Conservation (phyloP, 192 early-diverging fungal genomes). For the Coemansia sp. region DNA sequence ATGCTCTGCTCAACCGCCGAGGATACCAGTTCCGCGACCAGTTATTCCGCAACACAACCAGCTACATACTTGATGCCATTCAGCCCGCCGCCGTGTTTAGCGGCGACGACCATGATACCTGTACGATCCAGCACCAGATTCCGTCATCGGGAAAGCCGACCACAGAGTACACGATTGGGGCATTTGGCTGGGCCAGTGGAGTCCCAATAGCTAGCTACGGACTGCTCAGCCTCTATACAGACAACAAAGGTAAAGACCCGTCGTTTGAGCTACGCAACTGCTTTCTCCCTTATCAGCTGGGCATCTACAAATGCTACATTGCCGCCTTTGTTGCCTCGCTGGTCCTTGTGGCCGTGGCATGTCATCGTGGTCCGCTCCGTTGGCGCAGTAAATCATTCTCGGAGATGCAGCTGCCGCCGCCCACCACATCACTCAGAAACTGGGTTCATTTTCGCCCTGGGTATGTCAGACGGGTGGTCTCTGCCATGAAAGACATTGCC, state of each 20-base stretch:
- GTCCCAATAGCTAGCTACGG: conserved; percentile 53
- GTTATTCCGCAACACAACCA: conserved; percentile 53
- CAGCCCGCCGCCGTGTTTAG: conserved; percentile 70
- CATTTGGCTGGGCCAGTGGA: conserved; percentile 60
- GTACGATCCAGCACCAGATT: conserved; percentile 54
- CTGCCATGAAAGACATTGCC: conserved; percentile 5
- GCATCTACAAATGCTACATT: conserved; percentile 49
- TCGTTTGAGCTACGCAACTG: conserved; percentile 51
- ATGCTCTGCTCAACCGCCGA: conserved; percentile 49
- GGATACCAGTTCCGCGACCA: conserved; percentile 92
- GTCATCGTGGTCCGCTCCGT: conserved; percentile 1
- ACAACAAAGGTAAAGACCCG: background rate
- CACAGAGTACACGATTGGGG: conserved; percentile 54
- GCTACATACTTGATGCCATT: conserved; percentile 53
- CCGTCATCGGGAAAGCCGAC: background rate
- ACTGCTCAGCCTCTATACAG: conserved; percentile 44
- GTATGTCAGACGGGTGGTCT: background rate
- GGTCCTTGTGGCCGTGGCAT: background rate
- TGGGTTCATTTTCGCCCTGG: no score
- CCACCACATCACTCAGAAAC: background rate
- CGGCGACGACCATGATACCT: conserved; percentile 95
- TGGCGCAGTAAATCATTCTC: no score
- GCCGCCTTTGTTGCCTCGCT: conserved; percentile 12
- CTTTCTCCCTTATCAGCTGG: conserved; percentile 62
- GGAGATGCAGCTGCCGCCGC: conserved; percentile 4